These are phyloP conservation scores for Eucalyptus sideroxylon DNA, from an alignment of 345 rosid species.

Conservation along the genomic window DNA sequence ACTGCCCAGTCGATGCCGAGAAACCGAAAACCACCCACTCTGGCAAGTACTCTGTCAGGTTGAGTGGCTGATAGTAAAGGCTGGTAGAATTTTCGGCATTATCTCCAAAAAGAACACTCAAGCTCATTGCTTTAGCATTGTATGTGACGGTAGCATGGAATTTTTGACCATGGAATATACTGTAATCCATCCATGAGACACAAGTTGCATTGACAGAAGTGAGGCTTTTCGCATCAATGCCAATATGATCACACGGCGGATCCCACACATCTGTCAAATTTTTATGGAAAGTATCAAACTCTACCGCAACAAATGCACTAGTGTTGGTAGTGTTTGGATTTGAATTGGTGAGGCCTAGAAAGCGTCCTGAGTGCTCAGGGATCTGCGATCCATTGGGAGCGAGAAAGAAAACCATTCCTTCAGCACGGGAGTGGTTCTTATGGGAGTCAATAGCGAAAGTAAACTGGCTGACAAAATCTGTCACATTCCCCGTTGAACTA, in stretches of 20 bases:
- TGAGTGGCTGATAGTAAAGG: not conserved
- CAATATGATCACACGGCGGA: not conserved
- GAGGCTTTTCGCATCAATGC: not conserved
- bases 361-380: not conserved
- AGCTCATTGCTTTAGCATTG: not conserved
- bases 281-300: not conserved
- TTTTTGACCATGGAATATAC: not conserved
- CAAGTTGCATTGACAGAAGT: not conserved
- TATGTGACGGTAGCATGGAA: not conserved
- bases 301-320: not conserved
- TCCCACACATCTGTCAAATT: not conserved
- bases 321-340: not conserved
- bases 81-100: not conserved
- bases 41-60: not conserved
- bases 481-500: not conserved
- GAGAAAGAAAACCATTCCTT: constrained; percentile 2
- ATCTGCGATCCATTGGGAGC: not conserved
- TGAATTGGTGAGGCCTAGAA: not conserved
- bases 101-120: not conserved
- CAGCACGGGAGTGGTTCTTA: not conserved
- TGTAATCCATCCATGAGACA: not conserved
- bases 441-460: not conserved
- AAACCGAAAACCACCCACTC: not conserved
- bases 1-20: not conserved
- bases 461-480: constrained; percentile 7